Percentiles rank a stretch among this genome's conserved stretches.
phyloP scores from a whole-genome alignment of 2,329 filamentous ascomycete genomes.

The Alternaria triticina region DNA sequence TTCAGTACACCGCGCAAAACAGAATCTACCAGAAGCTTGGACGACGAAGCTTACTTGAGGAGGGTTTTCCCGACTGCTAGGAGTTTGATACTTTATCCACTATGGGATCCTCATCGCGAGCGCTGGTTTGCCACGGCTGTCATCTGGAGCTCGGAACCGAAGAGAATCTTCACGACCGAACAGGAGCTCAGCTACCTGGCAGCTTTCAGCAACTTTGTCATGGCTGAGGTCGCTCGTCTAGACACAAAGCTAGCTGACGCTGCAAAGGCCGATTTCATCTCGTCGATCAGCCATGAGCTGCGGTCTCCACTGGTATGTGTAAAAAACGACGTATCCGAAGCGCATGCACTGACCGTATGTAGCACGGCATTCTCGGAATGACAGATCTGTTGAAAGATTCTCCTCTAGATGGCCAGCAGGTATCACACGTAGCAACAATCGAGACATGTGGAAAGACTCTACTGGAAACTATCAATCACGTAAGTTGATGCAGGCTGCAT shows the following conservation, averaged over 20 bases:
- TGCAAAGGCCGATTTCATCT: constrained; percentile 65
- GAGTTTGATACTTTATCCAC: constrained; percentile 47
- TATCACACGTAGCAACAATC: constrained; percentile 49
- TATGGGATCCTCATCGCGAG: constrained; percentile 50
- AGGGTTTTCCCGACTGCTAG: constrained; percentile 46
- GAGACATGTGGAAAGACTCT: constrained; percentile 50
- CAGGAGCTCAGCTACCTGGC: constrained; percentile 48
- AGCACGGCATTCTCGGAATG: constrained; percentile 63
- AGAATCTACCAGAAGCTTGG: constrained; percentile 38
- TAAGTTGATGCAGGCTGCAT: constrained; percentile 11
- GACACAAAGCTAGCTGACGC: constrained; percentile 48
- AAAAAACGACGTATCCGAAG: too few relatives aligned
- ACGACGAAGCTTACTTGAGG: constrained; percentile 43
- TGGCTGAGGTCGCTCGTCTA: constrained; percentile 48
- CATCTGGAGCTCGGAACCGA: constrained; percentile 47
- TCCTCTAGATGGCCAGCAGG: constrained; percentile 45
- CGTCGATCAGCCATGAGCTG: constrained; percentile 67
- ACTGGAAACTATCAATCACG: constrained; percentile 52
- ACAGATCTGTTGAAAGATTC: constrained; percentile 44
- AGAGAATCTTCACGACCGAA: constrained; percentile 46
- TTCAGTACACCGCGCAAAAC: constrained; percentile 32
- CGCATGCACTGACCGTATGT: neutral
- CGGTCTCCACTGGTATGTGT: constrained; percentile 58
- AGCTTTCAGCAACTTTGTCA: constrained; percentile 49
- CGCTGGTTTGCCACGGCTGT: constrained; percentile 49